Percentiles rank a stretch among this genome's conserved stretches.
phyloP scores from a whole-genome alignment of 2,329 filamentous ascomycete genomes.

The Stagonosporopsis rhizophila region DNA sequence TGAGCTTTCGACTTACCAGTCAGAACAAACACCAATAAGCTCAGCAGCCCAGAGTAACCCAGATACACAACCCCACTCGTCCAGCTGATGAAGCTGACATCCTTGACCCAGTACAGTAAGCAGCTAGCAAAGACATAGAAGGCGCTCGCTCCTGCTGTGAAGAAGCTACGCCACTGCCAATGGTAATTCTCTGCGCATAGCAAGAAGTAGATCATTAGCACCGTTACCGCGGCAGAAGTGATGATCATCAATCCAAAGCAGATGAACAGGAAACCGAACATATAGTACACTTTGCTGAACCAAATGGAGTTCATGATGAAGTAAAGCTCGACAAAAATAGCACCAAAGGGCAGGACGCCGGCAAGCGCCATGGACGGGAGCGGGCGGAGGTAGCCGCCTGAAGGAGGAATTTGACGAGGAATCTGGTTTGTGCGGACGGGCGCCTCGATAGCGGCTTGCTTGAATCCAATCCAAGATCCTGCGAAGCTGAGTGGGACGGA shows the following conservation, averaged over 20 bases:
- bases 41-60: constrained; percentile 89
- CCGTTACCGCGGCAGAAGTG: constrained; percentile 88
- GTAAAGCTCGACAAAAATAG: constrained; percentile 98
- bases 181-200: constrained; percentile 97
- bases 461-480: constrained; percentile 94
- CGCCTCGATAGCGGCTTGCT: constrained; percentile 69
- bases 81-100: constrained; percentile 82
- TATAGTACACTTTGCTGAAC: constrained; percentile 99
- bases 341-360: constrained; percentile 90
- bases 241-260: constrained; percentile 98
- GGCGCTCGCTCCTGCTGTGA: constrained; percentile 88
- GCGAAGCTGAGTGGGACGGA: constrained; percentile 89
- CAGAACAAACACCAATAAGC: constrained; percentile 89
- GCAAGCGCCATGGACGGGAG: constrained; percentile 91
- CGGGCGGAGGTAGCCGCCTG: constrained; percentile 81
- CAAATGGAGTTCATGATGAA: constrained; percentile 99
- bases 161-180: constrained; percentile 97
- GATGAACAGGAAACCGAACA: constrained; percentile 98
- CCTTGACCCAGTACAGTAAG: constrained; percentile 87
- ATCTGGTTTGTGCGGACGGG: constrained; percentile 98
- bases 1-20: constrained; percentile 70
- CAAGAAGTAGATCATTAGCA: constrained; percentile 94
- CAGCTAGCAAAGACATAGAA: constrained; percentile 92
- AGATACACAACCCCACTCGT: constrained; percentile 90
- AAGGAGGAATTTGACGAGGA: constrained; percentile 90